Conservation (phyloP, 345 rosid genomes). For the Pistacia integerrima region DNA sequence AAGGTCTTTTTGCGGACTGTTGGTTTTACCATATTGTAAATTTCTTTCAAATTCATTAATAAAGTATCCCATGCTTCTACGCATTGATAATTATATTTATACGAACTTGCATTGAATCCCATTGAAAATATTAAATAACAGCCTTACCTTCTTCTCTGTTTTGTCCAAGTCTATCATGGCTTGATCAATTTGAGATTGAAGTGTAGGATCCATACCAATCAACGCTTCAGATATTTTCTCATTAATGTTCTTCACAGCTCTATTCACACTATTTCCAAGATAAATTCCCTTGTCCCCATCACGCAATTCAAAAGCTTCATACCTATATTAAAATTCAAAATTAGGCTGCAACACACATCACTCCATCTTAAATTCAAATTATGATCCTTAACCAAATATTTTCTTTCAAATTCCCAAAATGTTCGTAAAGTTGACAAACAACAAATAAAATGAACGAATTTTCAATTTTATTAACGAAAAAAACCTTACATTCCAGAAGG, state of each 20-base stretch:
- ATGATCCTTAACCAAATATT: constrained; percentile 6
- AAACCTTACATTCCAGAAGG: constrained; percentile 74
- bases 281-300: constrained; percentile 92
- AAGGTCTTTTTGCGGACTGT: no score
- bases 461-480: not conserved
- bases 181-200: constrained; percentile 89
- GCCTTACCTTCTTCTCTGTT: constrained; percentile 85
- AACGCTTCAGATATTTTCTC: constrained; percentile 84
- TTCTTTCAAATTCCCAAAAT: not conserved
- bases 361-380: no score
- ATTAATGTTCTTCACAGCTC: constrained; percentile 90
- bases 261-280: constrained; percentile 87
- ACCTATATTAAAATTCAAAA: constrained; percentile 41
- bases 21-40: no score
- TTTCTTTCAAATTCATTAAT: no score
- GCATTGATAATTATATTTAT: no score
- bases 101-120: not conserved
- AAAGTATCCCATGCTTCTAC: no score
- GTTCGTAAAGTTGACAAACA: no score
- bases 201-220: constrained; percentile 94
- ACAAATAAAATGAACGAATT: not conserved
- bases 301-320: constrained; percentile 92
- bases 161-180: constrained; percentile 98
- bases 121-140: not conserved
- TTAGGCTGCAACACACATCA: not conserved